These are phyloP conservation scores for Rhodotorula sp. DNA, from an alignment of 1,284 basidiomycete species.

Conservation along the genomic window DNA sequence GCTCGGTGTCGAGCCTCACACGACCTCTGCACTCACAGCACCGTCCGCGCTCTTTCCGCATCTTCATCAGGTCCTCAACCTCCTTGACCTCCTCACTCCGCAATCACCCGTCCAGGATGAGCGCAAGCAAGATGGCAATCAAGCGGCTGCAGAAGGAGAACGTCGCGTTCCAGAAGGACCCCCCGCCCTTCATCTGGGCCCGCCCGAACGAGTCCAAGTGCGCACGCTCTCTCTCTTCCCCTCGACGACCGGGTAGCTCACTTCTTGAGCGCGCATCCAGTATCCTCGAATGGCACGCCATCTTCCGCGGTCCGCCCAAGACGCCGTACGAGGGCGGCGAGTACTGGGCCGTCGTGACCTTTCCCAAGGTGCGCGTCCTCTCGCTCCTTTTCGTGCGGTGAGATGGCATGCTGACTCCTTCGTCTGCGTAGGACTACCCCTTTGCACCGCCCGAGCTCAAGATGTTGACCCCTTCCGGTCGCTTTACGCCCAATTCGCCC, in stretches of 20 bases:
- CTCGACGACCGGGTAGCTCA: background rate
- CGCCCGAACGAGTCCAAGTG: conserved; percentile 43
- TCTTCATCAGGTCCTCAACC: background rate
- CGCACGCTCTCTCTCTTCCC: background rate
- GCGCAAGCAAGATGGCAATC: conserved; percentile 31
- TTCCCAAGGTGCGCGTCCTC: conserved; percentile 24
- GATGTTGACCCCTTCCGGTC: conserved; percentile 46
- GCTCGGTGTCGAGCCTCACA: too few relatives aligned
- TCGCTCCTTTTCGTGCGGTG: background rate
- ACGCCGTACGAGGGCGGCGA: conserved; percentile 44
- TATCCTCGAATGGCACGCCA: conserved; percentile 46
- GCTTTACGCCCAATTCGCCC: conserved; percentile 40
- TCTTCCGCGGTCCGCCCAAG: conserved; percentile 44
- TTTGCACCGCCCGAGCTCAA: conserved; percentile 47
- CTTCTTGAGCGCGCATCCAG: background rate
- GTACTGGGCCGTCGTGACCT: conserved; percentile 45
- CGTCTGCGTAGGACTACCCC: conserved; percentile 40
- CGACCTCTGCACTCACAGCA: too few relatives aligned
- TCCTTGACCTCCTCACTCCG: background rate
- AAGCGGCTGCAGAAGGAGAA: conserved; percentile 40
- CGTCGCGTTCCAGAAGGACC: conserved; percentile 36
- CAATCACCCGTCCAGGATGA: conserved; percentile 5
- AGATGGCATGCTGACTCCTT: background rate
- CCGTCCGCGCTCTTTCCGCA: background rate
- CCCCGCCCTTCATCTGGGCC: conserved; percentile 45